A percentile compares a stretch with the other conserved stretches of the same genome.
Conservation (phyloP, 257 asterid genomes). For the Cynanchum wilfordii region DNA sequence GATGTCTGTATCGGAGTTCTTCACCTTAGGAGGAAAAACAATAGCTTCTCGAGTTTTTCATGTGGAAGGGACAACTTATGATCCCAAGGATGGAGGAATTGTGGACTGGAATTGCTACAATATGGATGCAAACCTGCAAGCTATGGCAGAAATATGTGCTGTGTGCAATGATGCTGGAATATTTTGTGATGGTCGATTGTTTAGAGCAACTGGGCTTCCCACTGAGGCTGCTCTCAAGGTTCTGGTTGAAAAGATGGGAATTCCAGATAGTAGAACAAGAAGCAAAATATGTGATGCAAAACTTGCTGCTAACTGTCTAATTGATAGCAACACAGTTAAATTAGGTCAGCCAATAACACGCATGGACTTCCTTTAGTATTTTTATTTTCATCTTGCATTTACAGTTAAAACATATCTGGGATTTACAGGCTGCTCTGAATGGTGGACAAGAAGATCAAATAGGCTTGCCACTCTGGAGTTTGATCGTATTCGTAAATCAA, state of each 20-base stretch:
- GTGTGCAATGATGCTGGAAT: constrained; percentile 81
- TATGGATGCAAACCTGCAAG: constrained; percentile 58
- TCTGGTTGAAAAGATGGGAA: constrained; percentile 85
- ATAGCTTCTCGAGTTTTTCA: constrained; percentile 30
- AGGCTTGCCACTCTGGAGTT: constrained; percentile 77
- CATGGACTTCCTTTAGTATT: background rate
- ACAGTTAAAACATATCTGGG: constrained; percentile 14
- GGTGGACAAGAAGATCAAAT: constrained; percentile 71
- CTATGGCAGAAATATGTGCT: constrained; percentile 69
- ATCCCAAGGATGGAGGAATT: constrained; percentile 75
- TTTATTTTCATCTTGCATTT: background rate
- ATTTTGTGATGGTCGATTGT: constrained; percentile 48
- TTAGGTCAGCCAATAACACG: constrained; percentile 40
- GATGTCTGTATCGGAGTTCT: constrained; percentile 53
- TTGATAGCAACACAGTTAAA: constrained; percentile 49
- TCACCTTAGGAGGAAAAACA: constrained; percentile 45
- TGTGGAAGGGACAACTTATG: constrained; percentile 62
- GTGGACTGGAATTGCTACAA: constrained; percentile 55
- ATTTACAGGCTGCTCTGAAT: constrained; percentile 58
- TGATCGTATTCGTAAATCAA: constrained; percentile 84
- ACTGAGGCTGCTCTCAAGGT: constrained; percentile 95
- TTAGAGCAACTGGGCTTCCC: constrained; percentile 72
- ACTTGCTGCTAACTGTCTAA: constrained; percentile 50
- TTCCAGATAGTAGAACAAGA: constrained; percentile 50
- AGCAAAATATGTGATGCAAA: constrained; percentile 39